Percentiles rank a stretch among this genome's conserved stretches.
phyloP scores from a whole-genome alignment of 371 early-diverging fungal species.

The Entomophthora muscae region DNA sequence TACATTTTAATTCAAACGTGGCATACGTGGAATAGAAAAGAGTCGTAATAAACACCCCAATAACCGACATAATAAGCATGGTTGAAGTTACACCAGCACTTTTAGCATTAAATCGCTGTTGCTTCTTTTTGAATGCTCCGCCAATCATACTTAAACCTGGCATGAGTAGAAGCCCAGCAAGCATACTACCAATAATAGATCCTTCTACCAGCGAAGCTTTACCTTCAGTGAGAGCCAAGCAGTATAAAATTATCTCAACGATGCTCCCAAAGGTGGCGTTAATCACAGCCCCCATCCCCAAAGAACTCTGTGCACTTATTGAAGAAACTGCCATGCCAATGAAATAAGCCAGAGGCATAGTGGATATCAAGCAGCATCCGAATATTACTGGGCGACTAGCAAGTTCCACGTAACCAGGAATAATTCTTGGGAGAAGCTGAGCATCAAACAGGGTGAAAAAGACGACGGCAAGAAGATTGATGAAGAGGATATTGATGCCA shows the following conservation, averaged over 20 bases:
- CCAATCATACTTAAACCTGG: constrained; percentile 90
- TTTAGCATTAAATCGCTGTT: constrained; percentile 85
- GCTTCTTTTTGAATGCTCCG: constrained; percentile 76
- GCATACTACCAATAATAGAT: constrained; percentile 74
- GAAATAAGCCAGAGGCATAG: constrained; percentile 85
- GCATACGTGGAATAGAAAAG: constrained; percentile 87
- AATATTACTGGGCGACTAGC: constrained; percentile 56
- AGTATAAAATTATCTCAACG: constrained; percentile 85
- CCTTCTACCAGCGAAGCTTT: constrained; percentile 83
- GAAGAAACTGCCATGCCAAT: constrained; percentile 93
- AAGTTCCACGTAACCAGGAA: constrained; percentile 26
- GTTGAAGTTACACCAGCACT: constrained; percentile 87
- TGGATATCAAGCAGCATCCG: constrained; percentile 54
- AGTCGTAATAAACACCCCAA: constrained; percentile 86
- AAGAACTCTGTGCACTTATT: constrained; percentile 81
- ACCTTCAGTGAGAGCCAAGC: constrained; percentile 71
- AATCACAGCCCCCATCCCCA: constrained; percentile 84
- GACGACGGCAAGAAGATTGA: constrained; percentile 73
- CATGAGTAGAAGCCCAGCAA: constrained; percentile 74
- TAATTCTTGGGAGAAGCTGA: constrained; percentile 35
- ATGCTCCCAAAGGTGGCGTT: constrained; percentile 96
- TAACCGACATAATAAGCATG: constrained; percentile 83
- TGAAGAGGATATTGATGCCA: constrained; percentile 89
- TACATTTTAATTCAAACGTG: constrained; percentile 21
- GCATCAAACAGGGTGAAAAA: constrained; percentile 66